These are phyloP conservation scores for Umbelopsis sp. DNA, from an alignment of 192 early-diverging fungal species.

Conservation along the genomic window DNA sequence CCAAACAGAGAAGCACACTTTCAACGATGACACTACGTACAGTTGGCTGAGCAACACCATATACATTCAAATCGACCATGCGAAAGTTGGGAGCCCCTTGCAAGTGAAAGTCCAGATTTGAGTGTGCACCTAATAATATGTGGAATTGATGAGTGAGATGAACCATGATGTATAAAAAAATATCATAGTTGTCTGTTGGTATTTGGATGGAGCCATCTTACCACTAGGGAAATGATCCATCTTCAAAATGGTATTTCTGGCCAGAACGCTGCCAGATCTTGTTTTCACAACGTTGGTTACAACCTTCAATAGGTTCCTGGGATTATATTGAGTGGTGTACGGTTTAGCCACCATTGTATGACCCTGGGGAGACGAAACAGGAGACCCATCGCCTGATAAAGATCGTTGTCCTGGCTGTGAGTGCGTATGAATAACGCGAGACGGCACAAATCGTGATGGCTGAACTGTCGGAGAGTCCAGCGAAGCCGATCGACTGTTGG, in stretches of 20 bases:
- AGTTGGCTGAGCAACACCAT: conserved; percentile 67
- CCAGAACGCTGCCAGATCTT: conserved; percentile 52
- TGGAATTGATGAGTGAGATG: neutral
- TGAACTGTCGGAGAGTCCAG: neutral
- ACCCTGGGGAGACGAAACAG: no score
- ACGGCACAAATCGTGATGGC: neutral
- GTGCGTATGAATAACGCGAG: neutral
- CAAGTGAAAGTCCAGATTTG: conserved; percentile 59
- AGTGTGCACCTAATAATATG: conserved; percentile 29
- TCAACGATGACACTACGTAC: conserved; percentile 22
- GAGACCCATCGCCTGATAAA: neutral
- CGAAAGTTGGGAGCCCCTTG: conserved; percentile 73
- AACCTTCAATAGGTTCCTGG: conserved; percentile 40
- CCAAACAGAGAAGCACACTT: conserved; percentile 3
- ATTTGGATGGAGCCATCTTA: conserved; percentile 14
- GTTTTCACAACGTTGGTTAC: conserved; percentile 52
- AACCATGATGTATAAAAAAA: neutral
- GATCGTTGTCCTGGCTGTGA: neutral
- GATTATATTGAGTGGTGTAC: conserved; percentile 26
- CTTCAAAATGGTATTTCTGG: conserved; percentile 59
- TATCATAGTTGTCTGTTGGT: neutral
- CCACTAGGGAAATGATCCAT: conserved; percentile 56
- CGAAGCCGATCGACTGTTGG: neutral
- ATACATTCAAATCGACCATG: conserved; percentile 58
- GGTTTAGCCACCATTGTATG: conserved; percentile 18